phyloP scores from a whole-genome alignment of 2,329 filamentous ascomycete genomes.

The Sclerotinia trifoliorum region DNA sequence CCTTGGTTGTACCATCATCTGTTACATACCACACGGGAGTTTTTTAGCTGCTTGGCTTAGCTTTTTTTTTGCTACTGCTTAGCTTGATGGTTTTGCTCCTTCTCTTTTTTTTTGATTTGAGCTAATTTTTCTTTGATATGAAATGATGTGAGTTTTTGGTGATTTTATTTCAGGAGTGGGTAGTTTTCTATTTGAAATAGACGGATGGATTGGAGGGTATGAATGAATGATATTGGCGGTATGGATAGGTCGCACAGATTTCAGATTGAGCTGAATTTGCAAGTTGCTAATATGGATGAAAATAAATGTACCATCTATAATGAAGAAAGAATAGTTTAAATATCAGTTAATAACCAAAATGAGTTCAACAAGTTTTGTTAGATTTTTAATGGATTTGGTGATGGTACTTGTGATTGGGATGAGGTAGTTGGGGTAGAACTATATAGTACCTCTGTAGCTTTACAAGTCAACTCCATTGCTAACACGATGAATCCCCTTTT shows the following conservation, averaged over 20 bases:
- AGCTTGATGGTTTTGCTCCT: background rate
- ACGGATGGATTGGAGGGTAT: background rate
- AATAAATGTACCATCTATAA: constrained; percentile 5
- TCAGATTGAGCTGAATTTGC: background rate
- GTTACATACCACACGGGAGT: background rate
- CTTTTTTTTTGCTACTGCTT: background rate
- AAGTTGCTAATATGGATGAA: background rate
- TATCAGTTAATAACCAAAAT: background rate
- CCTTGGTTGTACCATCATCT: constrained; percentile 3
- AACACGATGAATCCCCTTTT: too few relatives aligned
- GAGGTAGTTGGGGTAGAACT: too few relatives aligned
- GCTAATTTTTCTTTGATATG: background rate
- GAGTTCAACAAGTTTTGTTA: background rate
- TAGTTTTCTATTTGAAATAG: background rate
- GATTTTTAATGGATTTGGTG: too few relatives aligned
- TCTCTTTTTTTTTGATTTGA: background rate
- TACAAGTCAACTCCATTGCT: background rate
- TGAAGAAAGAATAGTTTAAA: background rate
- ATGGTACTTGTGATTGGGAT: too few relatives aligned
- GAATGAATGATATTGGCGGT: constrained; percentile 7
- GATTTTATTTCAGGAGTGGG: background rate
- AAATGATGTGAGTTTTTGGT: background rate
- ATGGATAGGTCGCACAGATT: background rate
- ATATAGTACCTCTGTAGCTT: background rate
- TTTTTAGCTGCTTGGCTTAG: background rate